Evolutionary conservation across 768 basidiomycete genomes (phyloP), one percentile per base, ranked within the genome.

Genomic region (Suillus alpinus): DNA sequence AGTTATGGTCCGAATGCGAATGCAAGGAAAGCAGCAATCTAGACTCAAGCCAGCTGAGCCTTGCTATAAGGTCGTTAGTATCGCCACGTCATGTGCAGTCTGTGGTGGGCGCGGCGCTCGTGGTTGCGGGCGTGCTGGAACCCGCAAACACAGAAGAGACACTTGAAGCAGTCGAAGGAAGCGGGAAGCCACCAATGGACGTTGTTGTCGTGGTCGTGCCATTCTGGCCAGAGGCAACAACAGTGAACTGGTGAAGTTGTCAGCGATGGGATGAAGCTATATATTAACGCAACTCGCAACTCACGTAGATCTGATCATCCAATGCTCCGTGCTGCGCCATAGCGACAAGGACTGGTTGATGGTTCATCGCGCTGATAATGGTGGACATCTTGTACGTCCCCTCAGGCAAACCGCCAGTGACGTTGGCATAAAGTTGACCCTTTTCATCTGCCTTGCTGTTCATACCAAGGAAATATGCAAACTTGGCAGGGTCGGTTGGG

Each of bases 401-500:
- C 31, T 75, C 77, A 10, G 80, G 77, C 7, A 89, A 77, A 51
- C 87, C 87, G 32, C 75, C 79, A 1, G 77, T 73, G 59, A 89
- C 82, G 26, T 73, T 75, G 20, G 80, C 76, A 41, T 77, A 71
- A 6, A 87, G 74, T 10, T 77, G 46, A 3, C 86, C 87, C 58
- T 66, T 71, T 37, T 71, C 72, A 14, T 83, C 78, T 1, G 76
- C 75, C 60, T 63, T 66, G 10, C 61, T 66, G 68, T 83, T 86
- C 65, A 88, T 61, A 41, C 78, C 79, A 68, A 77, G 80, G 79
- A 88, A 89, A 73, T 83, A 88, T 12, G 80, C 80, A 59, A 88
- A 88, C 34, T 75, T 69, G 31, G 66, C 75, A 16, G 84, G 80
- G 70, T 87, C 71, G 14, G 77, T 78, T 1, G 83, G 77, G 1